Conservation (phyloP, 1,284 basidiomycete genomes). For the Tilletia setariae region DNA sequence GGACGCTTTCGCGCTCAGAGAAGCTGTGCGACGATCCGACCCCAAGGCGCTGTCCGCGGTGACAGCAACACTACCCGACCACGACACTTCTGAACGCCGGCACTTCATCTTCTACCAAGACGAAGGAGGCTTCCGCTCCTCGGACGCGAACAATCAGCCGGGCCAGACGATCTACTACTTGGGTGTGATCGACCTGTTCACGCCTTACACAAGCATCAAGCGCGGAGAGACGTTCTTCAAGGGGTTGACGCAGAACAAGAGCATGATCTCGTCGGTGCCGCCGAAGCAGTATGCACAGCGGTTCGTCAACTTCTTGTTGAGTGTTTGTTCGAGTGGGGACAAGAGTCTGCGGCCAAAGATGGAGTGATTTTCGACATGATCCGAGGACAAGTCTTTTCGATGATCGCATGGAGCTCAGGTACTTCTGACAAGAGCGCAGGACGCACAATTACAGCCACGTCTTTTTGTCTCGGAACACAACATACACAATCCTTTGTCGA, state of each 20-base stretch:
- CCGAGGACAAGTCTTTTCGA: too few relatives aligned
- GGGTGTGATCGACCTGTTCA: conserved; percentile 58
- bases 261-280: conserved; percentile 47
- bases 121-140: conserved; percentile 87
- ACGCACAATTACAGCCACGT: too few relatives aligned
- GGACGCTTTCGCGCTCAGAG: conserved; percentile 63
- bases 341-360: conserved; percentile 15
- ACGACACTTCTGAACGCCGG: conserved; percentile 68
- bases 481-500: too few relatives aligned
- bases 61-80: conserved; percentile 65
- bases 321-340: conserved; percentile 9
- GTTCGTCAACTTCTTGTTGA: conserved; percentile 41
- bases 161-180: conserved; percentile 82
- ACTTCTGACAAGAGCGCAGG: too few relatives aligned
- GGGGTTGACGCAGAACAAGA: conserved; percentile 62
- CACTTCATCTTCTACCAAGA: conserved; percentile 94
- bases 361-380: neutral
- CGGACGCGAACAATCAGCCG: conserved; percentile 74
- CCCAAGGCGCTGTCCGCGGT: conserved; percentile 68
- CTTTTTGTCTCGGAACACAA: too few relatives aligned
- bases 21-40: conserved; percentile 75
- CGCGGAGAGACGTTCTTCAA: conserved; percentile 88
- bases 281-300: conserved; percentile 48
- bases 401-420: too few relatives aligned
- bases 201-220: conserved; percentile 78